These are phyloP conservation scores for Zangia roseola DNA, from an alignment of 768 basidiomycete genomes.

Conservation along the genomic window DNA sequence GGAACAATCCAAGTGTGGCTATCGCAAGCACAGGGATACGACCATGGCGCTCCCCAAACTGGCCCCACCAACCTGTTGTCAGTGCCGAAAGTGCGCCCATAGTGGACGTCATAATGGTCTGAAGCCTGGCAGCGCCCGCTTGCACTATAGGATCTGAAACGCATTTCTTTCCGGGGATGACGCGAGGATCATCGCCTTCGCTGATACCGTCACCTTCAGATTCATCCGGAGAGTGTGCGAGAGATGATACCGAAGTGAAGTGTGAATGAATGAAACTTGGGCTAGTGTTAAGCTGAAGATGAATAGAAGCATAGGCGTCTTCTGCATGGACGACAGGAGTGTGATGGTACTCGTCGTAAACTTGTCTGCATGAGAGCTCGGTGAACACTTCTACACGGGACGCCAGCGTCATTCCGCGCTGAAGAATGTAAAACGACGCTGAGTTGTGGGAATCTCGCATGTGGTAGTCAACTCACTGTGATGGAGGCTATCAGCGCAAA, in stretches of 20 bases:
- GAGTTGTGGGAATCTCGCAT: background rate
- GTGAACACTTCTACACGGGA: conserved; percentile 81
- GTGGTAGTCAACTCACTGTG: conserved; percentile 46
- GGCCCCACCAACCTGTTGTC: conserved; percentile 87
- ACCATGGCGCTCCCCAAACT: conserved; percentile 72
- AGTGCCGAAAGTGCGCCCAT: conserved; percentile 80
- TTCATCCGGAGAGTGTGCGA: conserved; percentile 9
- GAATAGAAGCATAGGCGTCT: background rate
- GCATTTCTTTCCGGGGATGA: conserved; percentile 38
- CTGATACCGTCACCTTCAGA: conserved; percentile 27
- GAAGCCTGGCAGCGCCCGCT: conserved; percentile 68
- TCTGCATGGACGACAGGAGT: conserved; percentile 10
- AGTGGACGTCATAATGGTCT: conserved; percentile 71
- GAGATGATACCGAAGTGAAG: conserved; percentile 7
- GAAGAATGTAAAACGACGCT: conserved; percentile 6
- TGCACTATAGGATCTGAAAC: conserved; percentile 56
- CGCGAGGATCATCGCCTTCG: conserved; percentile 39
- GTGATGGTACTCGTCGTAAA: conserved; percentile 48
- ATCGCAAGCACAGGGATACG: conserved; percentile 71
- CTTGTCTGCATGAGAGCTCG: conserved; percentile 65
- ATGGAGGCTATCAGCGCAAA: conserved; percentile 65
- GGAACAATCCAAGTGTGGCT: conserved; percentile 65
- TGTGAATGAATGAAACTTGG: conserved; percentile 11
- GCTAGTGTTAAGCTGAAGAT: conserved; percentile 2
- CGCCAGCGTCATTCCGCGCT: conserved; percentile 81